These are phyloP conservation scores for Dendrobium officinale DNA, from an alignment of 106 monocot genomes.

Conservation along the genomic window DNA sequence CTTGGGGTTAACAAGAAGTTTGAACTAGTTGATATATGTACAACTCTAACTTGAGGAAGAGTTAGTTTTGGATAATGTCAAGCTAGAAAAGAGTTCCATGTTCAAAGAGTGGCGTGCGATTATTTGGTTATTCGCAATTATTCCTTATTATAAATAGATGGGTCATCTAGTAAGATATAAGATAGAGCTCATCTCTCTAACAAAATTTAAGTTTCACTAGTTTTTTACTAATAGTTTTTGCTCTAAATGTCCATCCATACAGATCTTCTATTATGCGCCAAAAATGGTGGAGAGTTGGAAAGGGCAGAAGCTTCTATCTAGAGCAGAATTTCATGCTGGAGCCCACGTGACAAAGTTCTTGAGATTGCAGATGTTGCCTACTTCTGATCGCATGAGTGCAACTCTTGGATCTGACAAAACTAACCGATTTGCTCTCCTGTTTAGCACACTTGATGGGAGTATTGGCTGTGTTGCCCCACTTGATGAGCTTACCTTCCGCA, in stretches of 20 bases:
- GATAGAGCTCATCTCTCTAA: neutral
- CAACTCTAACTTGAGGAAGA: no score
- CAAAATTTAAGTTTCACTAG: neutral
- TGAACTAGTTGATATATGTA: no score
- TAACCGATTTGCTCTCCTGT: slow-evolving; percentile 84
- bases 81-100: no score
- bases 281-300: slow-evolving; percentile 98
- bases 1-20: no score
- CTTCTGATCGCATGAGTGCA: slow-evolving; percentile 38
- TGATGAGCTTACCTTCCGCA: slow-evolving; percentile 84
- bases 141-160: no score
- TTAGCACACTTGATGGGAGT: slow-evolving; percentile 90
- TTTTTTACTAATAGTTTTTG: neutral
- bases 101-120: no score
- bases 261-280: slow-evolving; percentile 98
- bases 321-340: slow-evolving; percentile 95
- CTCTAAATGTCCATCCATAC: slow-evolving; percentile 7
- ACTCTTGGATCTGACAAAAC: slow-evolving; percentile 65
- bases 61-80: no score
- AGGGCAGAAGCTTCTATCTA: slow-evolving; percentile 88
- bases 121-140: no score
- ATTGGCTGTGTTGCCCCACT: slow-evolving; percentile 88
- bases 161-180: no score
- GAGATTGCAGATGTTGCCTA: slow-evolving; percentile 80
- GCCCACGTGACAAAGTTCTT: slow-evolving; percentile 80